Conservation (phyloP, 805 yeast species). For the Komagataella pastoris region DNA sequence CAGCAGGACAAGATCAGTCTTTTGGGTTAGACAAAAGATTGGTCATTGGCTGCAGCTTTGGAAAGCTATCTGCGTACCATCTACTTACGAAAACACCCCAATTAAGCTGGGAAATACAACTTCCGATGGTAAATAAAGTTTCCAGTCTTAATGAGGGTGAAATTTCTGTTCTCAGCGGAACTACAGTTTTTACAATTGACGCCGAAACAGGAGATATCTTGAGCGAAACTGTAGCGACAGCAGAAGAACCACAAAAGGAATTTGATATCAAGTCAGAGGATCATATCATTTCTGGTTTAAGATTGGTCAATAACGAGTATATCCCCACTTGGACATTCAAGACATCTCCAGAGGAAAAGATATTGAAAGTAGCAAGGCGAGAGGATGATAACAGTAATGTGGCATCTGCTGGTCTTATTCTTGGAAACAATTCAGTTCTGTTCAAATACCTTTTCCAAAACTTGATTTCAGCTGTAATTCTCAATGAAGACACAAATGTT, state of each 20-base stretch:
- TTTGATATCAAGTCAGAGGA: not conserved
- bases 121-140: not conserved
- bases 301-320: not conserved
- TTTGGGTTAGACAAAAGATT: conserved; percentile 35
- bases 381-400: conserved; percentile 23
- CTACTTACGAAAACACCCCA: not conserved
- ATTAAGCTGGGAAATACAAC: not conserved
- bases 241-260: not conserved
- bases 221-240: not conserved
- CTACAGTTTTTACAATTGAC: not conserved
- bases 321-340: not conserved
- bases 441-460: conserved; percentile 80
- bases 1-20: conserved; percentile 9
- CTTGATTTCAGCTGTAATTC: conserved; percentile 36
- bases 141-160: not conserved
- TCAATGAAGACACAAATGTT: conserved; percentile 10
- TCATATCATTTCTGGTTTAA: not conserved
- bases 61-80: conserved; percentile 26
- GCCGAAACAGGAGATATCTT: not conserved
- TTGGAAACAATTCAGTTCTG: conserved; percentile 58
- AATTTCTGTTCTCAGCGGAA: not conserved
- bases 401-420: conserved; percentile 53
- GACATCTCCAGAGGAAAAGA: conserved; percentile 14
- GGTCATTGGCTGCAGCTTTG: conserved; percentile 24
- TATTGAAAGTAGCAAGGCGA: conserved; percentile 26